A percentile compares a stretch with the other conserved stretches of the same genome.
phyloP scores from a whole-genome alignment of 805 yeast species.

The Komagataella phaffii region DNA sequence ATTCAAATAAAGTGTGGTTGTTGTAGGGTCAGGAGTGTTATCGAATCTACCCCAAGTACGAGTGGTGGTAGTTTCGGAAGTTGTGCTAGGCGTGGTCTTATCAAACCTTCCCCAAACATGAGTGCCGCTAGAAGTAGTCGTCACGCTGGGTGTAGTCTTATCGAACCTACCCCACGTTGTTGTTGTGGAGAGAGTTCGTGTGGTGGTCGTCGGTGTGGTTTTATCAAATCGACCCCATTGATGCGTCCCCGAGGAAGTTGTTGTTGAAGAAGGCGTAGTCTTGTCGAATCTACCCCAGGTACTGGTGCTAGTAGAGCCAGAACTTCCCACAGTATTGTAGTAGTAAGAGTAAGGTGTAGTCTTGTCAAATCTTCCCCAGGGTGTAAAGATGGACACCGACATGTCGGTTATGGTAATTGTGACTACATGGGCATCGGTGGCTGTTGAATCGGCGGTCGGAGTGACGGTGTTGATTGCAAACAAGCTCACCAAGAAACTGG shows the following conservation, averaged over 20 bases:
- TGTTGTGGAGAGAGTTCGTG: constrained; percentile 26
- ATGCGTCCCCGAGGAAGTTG: constrained; percentile 35
- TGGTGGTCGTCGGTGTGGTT: constrained; percentile 19
- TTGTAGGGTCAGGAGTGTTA: constrained; percentile 23
- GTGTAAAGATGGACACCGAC: background rate
- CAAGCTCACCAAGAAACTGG: background rate
- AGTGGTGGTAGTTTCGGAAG: constrained; percentile 20
- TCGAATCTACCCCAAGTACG: constrained; percentile 36
- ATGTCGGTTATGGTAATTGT: background rate
- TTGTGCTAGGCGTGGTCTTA: constrained; percentile 22
- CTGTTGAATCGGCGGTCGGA: background rate
- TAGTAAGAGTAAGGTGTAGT: constrained; percentile 16
- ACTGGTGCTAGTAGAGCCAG: constrained; percentile 26
- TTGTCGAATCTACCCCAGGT: constrained; percentile 36
- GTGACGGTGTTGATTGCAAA: background rate
- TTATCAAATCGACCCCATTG: constrained; percentile 43
- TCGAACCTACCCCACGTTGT: constrained; percentile 33
- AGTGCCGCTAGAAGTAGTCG: constrained; percentile 28
- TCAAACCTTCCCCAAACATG: constrained; percentile 45
- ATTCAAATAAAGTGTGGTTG: constrained; percentile 9
- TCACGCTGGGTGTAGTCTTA: constrained; percentile 24
- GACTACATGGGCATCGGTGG: background rate
- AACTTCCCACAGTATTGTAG: constrained; percentile 1
- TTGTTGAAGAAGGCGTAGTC: constrained; percentile 19
- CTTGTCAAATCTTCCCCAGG: constrained; percentile 40